A percentile compares a stretch with the other conserved stretches of the same genome.
Evolutionary conservation across 2,329 filamentous ascomycete species (phyloP).

Genomic region (Ceratocystiopsis sp.): DNA sequence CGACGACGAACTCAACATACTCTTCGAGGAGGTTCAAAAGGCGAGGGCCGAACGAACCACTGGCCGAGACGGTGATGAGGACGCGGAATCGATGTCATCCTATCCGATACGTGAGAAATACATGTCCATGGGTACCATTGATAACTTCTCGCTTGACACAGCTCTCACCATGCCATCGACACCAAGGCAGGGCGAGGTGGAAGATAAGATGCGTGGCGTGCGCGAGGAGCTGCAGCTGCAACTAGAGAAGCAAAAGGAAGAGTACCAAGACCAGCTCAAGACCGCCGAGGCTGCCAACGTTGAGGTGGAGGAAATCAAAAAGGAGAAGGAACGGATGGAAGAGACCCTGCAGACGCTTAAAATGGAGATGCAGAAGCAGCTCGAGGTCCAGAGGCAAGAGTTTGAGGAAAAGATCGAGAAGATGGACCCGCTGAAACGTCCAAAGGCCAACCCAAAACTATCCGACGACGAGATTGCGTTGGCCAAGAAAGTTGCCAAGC

Average conservation of each 20-base stretch:
- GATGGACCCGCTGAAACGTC: constrained; percentile 46
- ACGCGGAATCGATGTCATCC: constrained; percentile 75
- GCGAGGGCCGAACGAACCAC: constrained; percentile 62
- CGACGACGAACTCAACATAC: constrained; percentile 81
- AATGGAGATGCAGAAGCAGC: constrained; percentile 73
- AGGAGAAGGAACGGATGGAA: constrained; percentile 75
- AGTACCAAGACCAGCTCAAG: constrained; percentile 63
- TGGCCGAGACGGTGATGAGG: constrained; percentile 66
- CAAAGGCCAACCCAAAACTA: constrained; percentile 44
- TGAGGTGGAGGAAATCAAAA: constrained; percentile 68
- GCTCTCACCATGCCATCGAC: constrained; percentile 88
- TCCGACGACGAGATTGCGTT: constrained; percentile 55
- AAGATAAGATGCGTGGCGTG: constrained; percentile 56
- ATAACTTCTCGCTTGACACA: constrained; percentile 93
- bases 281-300: constrained; percentile 56
- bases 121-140: constrained; percentile 81
- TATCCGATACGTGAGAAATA: constrained; percentile 89
- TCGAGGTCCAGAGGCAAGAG: constrained; percentile 66
- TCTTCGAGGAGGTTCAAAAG: constrained; percentile 87
- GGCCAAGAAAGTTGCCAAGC: constrained; percentile 47
- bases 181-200: constrained; percentile 59
- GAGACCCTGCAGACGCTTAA: constrained; percentile 62
- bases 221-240: constrained; percentile 72
- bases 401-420: constrained; percentile 75
- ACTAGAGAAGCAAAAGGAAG: constrained; percentile 68